Evolutionary conservation across 352 stramenopile species (phyloP).

Genomic region (Phytophthora litchii): DNA sequence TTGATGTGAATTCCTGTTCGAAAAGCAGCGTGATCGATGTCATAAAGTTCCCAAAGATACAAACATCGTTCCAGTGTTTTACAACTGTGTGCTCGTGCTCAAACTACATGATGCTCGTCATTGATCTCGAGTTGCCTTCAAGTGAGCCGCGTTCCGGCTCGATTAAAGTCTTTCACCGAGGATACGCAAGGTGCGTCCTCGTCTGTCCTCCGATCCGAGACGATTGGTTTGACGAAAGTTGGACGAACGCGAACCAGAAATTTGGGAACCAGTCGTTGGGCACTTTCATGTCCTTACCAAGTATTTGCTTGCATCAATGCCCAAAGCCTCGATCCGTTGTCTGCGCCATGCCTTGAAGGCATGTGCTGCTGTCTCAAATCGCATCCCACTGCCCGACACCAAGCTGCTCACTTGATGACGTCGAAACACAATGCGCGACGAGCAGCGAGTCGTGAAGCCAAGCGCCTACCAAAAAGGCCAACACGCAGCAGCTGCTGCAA

Average conservation of each 20-base stretch:
- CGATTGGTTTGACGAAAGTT: constrained; percentile 21
- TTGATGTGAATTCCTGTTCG: not conserved
- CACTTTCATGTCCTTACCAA: constrained; percentile 1
- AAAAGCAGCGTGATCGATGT: not conserved
- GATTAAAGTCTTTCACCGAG: constrained; percentile 19
- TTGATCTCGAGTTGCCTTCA: constrained; percentile 20
- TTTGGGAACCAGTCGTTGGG: constrained; percentile 15
- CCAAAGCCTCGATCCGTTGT: not conserved
- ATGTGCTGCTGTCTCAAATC: constrained; percentile 23
- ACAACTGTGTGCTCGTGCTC: too few species aligned
- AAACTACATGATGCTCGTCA: constrained; percentile 3
- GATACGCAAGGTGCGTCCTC: constrained; percentile 27
- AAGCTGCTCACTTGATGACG: constrained; percentile 23
- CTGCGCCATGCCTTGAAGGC: not conserved
- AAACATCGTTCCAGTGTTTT: not conserved
- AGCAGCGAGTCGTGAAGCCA: constrained; percentile 14
- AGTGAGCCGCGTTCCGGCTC: constrained; percentile 18
- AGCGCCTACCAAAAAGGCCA: constrained; percentile 23
- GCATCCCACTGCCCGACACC: constrained; percentile 12
- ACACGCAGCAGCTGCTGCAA: constrained; percentile 34
- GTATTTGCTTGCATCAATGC: not conserved
- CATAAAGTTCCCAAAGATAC: constrained; percentile 5
- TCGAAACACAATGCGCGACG: constrained; percentile 22
- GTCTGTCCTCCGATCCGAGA: constrained; percentile 26
- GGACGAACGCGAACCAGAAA: constrained; percentile 14